phyloP scores from a whole-genome alignment of 495 filamentous ascomycete genomes.

The Pyronema omphalodes region DNA sequence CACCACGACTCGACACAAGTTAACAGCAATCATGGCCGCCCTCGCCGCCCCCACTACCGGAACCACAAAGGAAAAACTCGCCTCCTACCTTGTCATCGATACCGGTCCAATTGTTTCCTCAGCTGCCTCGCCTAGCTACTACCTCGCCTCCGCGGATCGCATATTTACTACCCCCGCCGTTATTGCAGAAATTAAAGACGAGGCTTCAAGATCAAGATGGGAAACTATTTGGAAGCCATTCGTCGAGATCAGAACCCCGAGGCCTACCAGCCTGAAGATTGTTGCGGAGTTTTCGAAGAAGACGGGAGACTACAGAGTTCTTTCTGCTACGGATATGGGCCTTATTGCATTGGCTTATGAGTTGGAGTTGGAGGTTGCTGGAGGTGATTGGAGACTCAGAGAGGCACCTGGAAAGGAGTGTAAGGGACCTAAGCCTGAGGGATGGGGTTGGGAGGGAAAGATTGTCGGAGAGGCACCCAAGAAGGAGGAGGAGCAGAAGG shows the following conservation, averaged over 20 bases:
- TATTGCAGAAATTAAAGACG: slow-evolving; percentile 72
- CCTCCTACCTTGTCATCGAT: slow-evolving; percentile 57
- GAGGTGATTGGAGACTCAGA: slow-evolving; percentile 65
- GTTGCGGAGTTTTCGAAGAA: slow-evolving; percentile 72
- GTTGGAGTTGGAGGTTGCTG: slow-evolving; percentile 65
- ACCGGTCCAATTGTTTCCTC: slow-evolving; percentile 78
- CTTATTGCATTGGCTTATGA: slow-evolving; percentile 84
- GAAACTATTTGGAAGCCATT: slow-evolving; percentile 74
- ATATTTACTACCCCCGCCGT: slow-evolving; percentile 77
- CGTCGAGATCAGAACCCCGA: slow-evolving; percentile 53
- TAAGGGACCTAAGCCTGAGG: slow-evolving; percentile 48
- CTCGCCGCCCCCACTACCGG: no score
- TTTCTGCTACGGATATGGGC: slow-evolving; percentile 75
- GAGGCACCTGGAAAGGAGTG: slow-evolving; percentile 51
- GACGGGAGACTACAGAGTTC: slow-evolving; percentile 73
- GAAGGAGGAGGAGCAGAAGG: slow-evolving; percentile 19
- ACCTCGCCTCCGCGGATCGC: slow-evolving; percentile 54
- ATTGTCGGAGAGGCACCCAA: background rate
- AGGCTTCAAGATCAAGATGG: slow-evolving; percentile 57
- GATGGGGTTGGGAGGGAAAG: background rate
- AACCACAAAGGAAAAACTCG: background rate
- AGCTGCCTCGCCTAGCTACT: slow-evolving; percentile 10
- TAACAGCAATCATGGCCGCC: no score
- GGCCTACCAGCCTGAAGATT: slow-evolving; percentile 52
- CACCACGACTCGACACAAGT: no score